Evolutionary conservation across 352 stramenopile genomes (phyloP).

Genomic region (Pythium volutum): DNA sequence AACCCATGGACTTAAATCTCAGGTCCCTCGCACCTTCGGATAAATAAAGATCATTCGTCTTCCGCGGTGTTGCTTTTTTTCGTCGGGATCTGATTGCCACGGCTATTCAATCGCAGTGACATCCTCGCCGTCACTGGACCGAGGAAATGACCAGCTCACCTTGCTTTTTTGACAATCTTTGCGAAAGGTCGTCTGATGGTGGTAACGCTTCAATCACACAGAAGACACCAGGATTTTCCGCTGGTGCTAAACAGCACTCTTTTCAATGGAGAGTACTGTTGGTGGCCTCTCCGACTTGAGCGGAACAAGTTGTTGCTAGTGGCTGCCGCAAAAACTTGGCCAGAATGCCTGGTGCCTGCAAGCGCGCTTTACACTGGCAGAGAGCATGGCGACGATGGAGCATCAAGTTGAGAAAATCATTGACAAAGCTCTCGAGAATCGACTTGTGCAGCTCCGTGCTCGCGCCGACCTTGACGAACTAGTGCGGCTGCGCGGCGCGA

Average conservation of each 20-base stretch:
- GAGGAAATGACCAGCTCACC: not conserved
- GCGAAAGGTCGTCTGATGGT: not conserved
- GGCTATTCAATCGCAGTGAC: not conserved
- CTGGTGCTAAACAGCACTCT: no score
- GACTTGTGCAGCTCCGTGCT: conserved; percentile 16
- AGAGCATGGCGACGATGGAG: conserved; percentile 5
- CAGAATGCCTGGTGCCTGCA: conserved; percentile 19
- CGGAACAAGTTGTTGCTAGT: no score
- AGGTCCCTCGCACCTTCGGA: no score
- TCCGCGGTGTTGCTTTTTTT: no score
- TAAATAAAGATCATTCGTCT: no score
- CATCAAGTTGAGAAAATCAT: conserved; percentile 24
- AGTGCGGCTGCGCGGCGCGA: conserved; percentile 21
- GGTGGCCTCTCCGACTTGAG: no score
- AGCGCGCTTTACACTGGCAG: conserved; percentile 18
- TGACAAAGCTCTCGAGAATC: conserved; percentile 25
- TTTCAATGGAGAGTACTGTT: no score
- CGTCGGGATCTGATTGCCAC: no score
- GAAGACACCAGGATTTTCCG: no score
- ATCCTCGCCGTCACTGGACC: not conserved
- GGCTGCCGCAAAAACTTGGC: conserved; percentile 8
- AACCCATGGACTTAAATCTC: no score
- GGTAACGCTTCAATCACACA: no score
- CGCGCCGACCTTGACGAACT: conserved; percentile 24
- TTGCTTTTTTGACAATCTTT: no score